Conservation (phyloP, 1,284 basidiomycete species). For the Rhodotorula sp. region DNA sequence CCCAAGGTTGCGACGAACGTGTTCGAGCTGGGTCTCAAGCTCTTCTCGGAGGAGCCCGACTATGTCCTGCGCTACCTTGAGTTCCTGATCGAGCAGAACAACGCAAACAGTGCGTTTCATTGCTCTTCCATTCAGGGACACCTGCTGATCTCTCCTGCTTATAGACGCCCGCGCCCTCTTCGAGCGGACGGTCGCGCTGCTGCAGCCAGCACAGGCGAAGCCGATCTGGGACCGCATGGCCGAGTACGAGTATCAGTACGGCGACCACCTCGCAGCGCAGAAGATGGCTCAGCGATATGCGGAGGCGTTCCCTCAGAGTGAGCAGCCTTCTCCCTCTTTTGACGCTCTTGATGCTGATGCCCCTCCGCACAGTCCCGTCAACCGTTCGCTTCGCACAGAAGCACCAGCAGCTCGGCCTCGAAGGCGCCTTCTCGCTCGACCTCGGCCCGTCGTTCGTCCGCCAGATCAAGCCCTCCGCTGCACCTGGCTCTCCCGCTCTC, state of each 20-base stretch:
- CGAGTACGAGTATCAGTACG: constrained; percentile 91
- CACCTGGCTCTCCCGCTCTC: constrained; percentile 15
- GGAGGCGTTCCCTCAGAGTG: constrained; percentile 82
- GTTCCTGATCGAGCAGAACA: constrained; percentile 92
- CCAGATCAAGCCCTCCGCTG: constrained; percentile 5
- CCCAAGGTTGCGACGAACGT: constrained; percentile 82
- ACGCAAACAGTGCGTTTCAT: constrained; percentile 78
- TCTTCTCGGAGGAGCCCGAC: constrained; percentile 77
- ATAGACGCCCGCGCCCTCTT: constrained; percentile 93
- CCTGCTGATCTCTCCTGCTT: not conserved
- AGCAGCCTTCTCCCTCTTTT: not conserved
- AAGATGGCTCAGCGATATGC: constrained; percentile 85
- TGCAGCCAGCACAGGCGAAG: constrained; percentile 75
- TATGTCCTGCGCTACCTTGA: constrained; percentile 87
- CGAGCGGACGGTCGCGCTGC: constrained; percentile 76
- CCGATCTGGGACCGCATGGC: constrained; percentile 96
- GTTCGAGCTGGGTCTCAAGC: constrained; percentile 90
- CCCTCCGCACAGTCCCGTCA: constrained; percentile 64
- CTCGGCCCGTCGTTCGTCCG: constrained; percentile 59
- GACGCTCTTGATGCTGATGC: not conserved
- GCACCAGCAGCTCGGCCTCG: constrained; percentile 81
- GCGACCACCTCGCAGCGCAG: constrained; percentile 82
- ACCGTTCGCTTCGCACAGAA: constrained; percentile 89
- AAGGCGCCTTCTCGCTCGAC: constrained; percentile 85
- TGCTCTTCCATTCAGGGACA: not conserved